phyloP scores from a whole-genome alignment of 371 early-diverging fungal genomes.

The Chytridium lagenaria region DNA sequence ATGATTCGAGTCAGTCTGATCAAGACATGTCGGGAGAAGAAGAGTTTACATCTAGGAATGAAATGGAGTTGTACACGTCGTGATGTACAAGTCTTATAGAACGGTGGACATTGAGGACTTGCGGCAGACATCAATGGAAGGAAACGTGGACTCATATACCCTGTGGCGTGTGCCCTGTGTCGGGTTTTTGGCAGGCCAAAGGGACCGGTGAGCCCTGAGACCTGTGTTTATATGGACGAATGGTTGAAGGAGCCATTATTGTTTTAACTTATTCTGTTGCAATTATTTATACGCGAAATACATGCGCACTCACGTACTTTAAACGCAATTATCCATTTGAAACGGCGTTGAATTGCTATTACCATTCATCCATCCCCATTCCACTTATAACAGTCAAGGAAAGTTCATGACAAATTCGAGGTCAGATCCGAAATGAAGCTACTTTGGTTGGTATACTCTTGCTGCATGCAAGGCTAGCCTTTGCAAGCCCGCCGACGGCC shows the following conservation, averaged over 20 bases:
- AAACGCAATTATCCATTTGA: no score
- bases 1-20: constrained; percentile 48
- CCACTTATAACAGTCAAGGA: no score
- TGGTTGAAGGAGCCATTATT: constrained; percentile 69
- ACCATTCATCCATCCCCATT: no score
- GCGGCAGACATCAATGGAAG: constrained; percentile 3
- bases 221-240: constrained; percentile 76
- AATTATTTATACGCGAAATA: no score
- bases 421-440: not conserved
- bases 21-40: no score
- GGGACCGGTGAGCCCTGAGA: constrained; percentile 77
- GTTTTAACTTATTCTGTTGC: no score
- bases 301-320: no score
- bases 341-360: no score
- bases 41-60: no score
- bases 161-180: constrained; percentile 85
- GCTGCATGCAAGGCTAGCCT: no score
- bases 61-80: constrained; percentile 31
- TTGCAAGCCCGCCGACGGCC: not conserved
- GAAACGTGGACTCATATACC: constrained; percentile 72
- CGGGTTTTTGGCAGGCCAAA: constrained; percentile 70
- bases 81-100: constrained; percentile 80
- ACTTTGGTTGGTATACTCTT: no score
- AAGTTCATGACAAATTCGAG: no score
- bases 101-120: constrained; percentile 44